phyloP scores from a whole-genome alignment of 768 basidiomycete species.

The Lactarius vividus region DNA sequence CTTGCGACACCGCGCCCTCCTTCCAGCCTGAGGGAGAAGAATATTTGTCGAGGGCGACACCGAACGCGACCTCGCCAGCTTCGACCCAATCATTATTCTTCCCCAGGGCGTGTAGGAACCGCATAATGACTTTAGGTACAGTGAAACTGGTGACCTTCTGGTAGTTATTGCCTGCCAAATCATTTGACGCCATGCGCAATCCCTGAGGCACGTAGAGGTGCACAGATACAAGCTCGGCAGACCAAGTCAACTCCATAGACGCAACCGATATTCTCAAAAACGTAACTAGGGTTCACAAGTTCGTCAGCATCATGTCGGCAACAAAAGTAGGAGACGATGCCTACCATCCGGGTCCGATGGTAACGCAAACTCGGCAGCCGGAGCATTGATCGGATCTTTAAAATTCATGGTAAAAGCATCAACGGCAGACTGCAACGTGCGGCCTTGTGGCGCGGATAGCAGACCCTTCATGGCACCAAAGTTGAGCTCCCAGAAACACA shows the following conservation, averaged over 20 bases:
- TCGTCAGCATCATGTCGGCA: neutral
- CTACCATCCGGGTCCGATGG: conserved; percentile 75
- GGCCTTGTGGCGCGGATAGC: conserved; percentile 53
- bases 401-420: conserved; percentile 68
- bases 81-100: conserved; percentile 61
- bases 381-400: conserved; percentile 74
- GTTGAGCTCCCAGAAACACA: conserved; percentile 92
- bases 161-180: conserved; percentile 66
- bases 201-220: conserved; percentile 57
- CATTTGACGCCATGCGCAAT: conserved; percentile 66
- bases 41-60: conserved; percentile 68
- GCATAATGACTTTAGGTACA: conserved; percentile 49
- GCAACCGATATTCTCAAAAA: conserved; percentile 70
- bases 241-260: conserved; percentile 54
- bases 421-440: conserved; percentile 49
- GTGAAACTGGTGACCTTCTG: conserved; percentile 60
- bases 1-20: conserved; percentile 50
- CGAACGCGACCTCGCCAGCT: conserved; percentile 50
- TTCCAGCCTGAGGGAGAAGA: conserved; percentile 57
- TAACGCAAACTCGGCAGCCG: conserved; percentile 63
- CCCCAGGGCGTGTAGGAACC: conserved; percentile 47
- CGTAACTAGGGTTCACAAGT: conserved; percentile 55
- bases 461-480: conserved; percentile 60
- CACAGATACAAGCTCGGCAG: conserved; percentile 50
- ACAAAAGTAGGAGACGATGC: conserved; percentile 28